Conservation (phyloP, 2,329 filamentous ascomycete genomes). For the Falciphora oryzae region DNA sequence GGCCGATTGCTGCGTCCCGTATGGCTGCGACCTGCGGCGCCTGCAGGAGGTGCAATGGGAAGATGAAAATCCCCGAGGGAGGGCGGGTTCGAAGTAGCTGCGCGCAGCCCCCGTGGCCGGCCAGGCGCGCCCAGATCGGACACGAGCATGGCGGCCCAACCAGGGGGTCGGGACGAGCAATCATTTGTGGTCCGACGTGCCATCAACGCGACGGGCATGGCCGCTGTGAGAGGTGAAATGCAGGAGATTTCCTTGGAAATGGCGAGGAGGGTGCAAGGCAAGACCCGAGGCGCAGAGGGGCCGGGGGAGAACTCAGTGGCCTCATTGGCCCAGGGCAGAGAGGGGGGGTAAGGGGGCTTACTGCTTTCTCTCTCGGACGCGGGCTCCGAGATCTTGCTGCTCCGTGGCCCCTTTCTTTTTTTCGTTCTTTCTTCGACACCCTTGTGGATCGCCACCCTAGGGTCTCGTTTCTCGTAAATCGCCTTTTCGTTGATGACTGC, state of each 20-base stretch:
- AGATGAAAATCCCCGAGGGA: background rate
- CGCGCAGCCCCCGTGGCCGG: background rate
- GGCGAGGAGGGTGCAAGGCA: background rate
- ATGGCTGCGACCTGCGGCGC: background rate
- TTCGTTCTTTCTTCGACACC: background rate
- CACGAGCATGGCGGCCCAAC: background rate
- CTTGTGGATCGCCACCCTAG: background rate
- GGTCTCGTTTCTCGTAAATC: background rate
- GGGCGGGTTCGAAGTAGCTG: background rate
- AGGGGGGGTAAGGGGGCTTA: background rate
- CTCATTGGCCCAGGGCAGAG: background rate
- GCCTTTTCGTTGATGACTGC: background rate
- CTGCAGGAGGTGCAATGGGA: background rate
- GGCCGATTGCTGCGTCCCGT: background rate
- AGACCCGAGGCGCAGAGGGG: background rate
- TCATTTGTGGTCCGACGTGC: background rate
- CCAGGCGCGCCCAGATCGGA: background rate
- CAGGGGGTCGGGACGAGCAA: background rate
- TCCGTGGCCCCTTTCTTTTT: background rate
- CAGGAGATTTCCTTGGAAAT: background rate
- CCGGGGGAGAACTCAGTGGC: background rate
- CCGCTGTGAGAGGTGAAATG: constrained; percentile 6
- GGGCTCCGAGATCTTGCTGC: background rate
- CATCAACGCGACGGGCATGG: background rate
- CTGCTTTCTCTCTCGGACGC: background rate